These are phyloP conservation scores for Jamesozyma jinghongensis DNA, from an alignment of 805 yeast genomes.

Conservation along the genomic window DNA sequence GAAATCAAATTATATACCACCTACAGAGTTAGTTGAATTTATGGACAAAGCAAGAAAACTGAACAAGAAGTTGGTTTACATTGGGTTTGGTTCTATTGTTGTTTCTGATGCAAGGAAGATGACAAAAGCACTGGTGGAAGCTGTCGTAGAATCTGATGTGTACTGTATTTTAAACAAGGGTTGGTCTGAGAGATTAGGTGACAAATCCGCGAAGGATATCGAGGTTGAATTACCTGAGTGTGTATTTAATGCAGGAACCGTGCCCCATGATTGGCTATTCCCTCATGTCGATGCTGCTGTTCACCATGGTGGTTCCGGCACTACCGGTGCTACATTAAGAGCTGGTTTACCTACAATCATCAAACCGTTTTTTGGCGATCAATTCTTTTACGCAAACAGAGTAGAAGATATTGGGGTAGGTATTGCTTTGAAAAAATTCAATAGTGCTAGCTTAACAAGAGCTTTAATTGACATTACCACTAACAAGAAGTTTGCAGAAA, in stretches of 20 bases:
- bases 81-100: conserved; percentile 94
- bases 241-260: conserved; percentile 58
- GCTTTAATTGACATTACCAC: conserved; percentile 65
- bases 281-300: conserved; percentile 87
- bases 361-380: conserved; percentile 95
- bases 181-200: conserved; percentile 72
- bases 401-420: conserved; percentile 90
- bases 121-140: conserved; percentile 68
- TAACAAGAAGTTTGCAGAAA: conserved; percentile 55
- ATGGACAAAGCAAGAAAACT: conserved; percentile 51
- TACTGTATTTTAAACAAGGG: conserved; percentile 86
- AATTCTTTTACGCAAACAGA: conserved; percentile 80
- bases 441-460: conserved; percentile 48
- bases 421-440: conserved; percentile 56
- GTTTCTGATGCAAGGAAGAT: conserved; percentile 73
- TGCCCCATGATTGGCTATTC: conserved; percentile 94
- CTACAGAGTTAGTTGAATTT: conserved; percentile 47
- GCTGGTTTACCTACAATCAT: conserved; percentile 84
- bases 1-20: conserved; percentile 48
- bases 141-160: conserved; percentile 73
- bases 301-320: conserved; percentile 96
- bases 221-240: conserved; percentile 52
- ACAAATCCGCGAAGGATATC: conserved; percentile 27
- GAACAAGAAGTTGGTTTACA: conserved; percentile 68
- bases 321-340: conserved; percentile 84